Evolutionary conservation across 2,329 filamentous ascomycete species (phyloP).

Genomic region (Penicillium occitanis): DNA sequence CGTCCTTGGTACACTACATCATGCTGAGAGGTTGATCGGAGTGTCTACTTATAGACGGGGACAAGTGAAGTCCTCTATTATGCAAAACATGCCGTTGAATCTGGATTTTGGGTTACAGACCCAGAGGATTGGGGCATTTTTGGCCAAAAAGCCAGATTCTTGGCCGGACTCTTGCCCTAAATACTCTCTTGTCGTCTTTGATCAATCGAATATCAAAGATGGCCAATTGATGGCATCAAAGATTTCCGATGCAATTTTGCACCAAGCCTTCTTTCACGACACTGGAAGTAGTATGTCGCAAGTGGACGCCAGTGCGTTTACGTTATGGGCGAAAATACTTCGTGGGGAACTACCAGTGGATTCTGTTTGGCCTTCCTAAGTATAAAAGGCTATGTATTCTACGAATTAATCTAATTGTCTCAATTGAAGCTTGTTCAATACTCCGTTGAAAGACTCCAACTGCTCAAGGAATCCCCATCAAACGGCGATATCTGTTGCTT

Average conservation of each 20-base stretch:
- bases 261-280: background rate
- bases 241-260: background rate
- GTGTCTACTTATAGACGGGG: background rate
- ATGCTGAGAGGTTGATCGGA: background rate
- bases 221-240: background rate
- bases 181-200: constrained; percentile 9
- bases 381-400: background rate
- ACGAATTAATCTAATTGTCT: background rate
- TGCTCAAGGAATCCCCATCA: too few species aligned
- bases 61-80: background rate
- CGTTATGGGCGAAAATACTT: background rate
- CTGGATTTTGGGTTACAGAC: background rate
- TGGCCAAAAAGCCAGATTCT: constrained; percentile 3
- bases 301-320: background rate
- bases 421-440: background rate
- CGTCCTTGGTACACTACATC: background rate
- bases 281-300: background rate
- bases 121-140: background rate
- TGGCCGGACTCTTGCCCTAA: constrained; percentile 5
- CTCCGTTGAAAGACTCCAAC: background rate
- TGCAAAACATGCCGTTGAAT: background rate
- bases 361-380: background rate
- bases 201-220: constrained; percentile 3
- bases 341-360: background rate
- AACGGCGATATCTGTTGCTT: too few species aligned